These are phyloP conservation scores for Chlamydomonas incerta DNA, from an alignment of 139 green algal species.

Conservation along the genomic window DNA sequence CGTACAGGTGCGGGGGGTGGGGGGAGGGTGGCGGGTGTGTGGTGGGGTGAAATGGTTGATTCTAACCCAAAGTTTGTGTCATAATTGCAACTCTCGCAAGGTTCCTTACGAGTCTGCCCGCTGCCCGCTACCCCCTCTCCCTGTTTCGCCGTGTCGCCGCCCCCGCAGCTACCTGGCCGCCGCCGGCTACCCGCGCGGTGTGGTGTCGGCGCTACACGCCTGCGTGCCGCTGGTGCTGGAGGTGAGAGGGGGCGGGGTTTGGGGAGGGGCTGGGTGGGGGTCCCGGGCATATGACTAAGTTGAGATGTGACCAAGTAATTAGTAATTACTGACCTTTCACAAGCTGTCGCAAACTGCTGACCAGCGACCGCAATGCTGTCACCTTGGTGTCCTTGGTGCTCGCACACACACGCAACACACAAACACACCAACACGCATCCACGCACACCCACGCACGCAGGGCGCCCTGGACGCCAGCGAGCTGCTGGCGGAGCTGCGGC, in stretches of 20 bases:
- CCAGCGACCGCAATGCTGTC: too few species aligned
- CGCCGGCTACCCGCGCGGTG: slow-evolving; percentile 10
- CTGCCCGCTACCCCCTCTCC: background rate
- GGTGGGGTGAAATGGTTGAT: background rate
- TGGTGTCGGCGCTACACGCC: background rate
- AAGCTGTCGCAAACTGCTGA: too few species aligned
- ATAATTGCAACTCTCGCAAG: background rate
- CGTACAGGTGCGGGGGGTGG: background rate
- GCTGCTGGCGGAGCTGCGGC: slow-evolving; percentile 31
- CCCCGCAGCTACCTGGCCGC: slow-evolving; percentile 23
- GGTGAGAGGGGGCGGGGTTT: too few species aligned
- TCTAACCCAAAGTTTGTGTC: too few species aligned
- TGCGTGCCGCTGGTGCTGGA: slow-evolving; percentile 31
- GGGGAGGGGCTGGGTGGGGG: too few species aligned
- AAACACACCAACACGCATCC: too few species aligned
- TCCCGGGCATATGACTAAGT: too few species aligned
- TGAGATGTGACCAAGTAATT: too few species aligned
- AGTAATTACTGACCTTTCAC: too few species aligned
- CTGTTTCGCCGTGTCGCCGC: background rate
- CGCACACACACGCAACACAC: too few species aligned
- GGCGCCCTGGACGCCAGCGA: background rate
- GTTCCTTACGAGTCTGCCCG: background rate
- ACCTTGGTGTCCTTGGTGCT: too few species aligned
- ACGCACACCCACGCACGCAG: too few species aligned
- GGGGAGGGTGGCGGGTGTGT: background rate